Base-by-base conservation (phyloP, 1,284 basidiomycete genomes). In the Pseudozyma thailandica region DNA sequence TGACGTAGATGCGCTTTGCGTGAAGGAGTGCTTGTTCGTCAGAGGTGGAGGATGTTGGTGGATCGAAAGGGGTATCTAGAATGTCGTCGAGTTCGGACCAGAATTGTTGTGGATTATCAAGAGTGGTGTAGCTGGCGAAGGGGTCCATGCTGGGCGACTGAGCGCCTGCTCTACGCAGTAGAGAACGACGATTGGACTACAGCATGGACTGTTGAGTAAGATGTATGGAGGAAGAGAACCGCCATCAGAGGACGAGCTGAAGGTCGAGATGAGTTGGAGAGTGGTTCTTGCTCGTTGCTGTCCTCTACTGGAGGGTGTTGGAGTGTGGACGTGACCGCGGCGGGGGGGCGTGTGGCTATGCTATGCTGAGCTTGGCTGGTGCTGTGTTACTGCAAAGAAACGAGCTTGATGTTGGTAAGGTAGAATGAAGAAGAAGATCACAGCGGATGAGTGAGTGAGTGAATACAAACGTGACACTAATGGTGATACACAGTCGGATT, bases 41-140 rank as follows among this genome's bases (percentile, higher is more conserved):
- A 18, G 39, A 42, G 12, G 50, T 38, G 2, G 57, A 30, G 23
- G 43, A 23, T 31, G 62, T 20, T 23, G 41, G 50, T 25, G 48
- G 49, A 23, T 52, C 35, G 25, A 64, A 71, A 12, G 68, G 68
- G 13, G 61, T 62, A 47, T 72, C 66, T 38, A 78, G 62, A 16
- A 77, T 55, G 4, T 77, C 76, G 55, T 78, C 77, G 60, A 78
- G 69, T 50, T 78, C 75, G 39, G 48, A 45, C 77, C 77, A 78
- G 64, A 78, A 78, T 23, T 63, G 63, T 20, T 70, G 66, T 41
- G 75, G 66, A 44, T 59, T 70, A 37, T 71, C 65, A 31, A 75
- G 50, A 21, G 58, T 30, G 13, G 72, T 57, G 52, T 74, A 76
- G 49, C 58, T 54, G 45, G 72, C 74, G 45, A 78, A 76, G 18